Conservation (phyloP, 2,329 filamentous ascomycete species). For the Rutstroemia sp. region DNA sequence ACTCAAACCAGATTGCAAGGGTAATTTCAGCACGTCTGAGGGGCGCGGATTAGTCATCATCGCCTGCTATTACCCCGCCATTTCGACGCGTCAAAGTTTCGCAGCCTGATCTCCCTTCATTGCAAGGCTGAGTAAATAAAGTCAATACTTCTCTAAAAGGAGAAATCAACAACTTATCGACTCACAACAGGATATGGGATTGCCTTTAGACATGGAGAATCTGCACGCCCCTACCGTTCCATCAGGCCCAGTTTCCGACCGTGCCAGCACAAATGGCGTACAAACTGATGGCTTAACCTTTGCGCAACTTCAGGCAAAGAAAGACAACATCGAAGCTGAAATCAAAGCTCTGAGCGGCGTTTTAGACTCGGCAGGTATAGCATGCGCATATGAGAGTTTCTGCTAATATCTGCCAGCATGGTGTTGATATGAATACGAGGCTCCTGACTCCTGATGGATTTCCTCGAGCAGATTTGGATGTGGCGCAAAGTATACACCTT, state of each 20-base stretch:
- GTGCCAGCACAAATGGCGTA: slow-evolving; percentile 50
- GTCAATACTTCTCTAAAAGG: neutral
- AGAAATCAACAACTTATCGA: neutral
- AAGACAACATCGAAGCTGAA: slow-evolving; percentile 78
- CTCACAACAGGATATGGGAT: slow-evolving; percentile 20
- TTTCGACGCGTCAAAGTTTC: slow-evolving; percentile 10
- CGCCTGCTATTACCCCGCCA: neutral
- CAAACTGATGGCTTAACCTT: slow-evolving; percentile 59
- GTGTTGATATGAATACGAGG: slow-evolving; percentile 84
- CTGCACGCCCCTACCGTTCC: slow-evolving; percentile 64
- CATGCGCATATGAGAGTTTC: neutral
- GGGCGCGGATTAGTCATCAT: neutral
- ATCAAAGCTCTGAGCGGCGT: slow-evolving; percentile 77
- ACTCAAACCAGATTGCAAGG: no score
- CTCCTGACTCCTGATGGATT: slow-evolving; percentile 87
- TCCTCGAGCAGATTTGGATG: slow-evolving; percentile 86
- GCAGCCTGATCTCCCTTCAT: slow-evolving; percentile 12
- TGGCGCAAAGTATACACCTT: slow-evolving; percentile 69
- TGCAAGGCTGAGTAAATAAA: slow-evolving; percentile 5
- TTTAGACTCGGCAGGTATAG: slow-evolving; percentile 67
- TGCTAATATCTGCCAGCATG: slow-evolving; percentile 53
- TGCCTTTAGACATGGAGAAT: slow-evolving; percentile 47
- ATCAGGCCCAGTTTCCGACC: slow-evolving; percentile 66
- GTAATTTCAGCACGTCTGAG: neutral
- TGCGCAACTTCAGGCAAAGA: slow-evolving; percentile 73